These are phyloP conservation scores for Castanospermum australe DNA, from an alignment of 306 rosid genomes.

Conservation along the genomic window DNA sequence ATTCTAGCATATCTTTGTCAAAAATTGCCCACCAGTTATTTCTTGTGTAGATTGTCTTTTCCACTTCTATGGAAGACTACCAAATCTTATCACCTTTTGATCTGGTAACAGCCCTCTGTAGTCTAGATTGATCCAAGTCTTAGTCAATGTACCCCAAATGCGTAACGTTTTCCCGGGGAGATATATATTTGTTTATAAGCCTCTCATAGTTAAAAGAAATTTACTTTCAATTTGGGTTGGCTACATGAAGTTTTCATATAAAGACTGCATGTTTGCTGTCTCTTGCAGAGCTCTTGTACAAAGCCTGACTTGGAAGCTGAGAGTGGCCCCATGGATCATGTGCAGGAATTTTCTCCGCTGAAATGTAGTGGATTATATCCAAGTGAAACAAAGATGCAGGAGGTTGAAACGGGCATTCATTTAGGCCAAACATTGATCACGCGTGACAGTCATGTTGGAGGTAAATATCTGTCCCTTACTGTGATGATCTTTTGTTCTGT, in stretches of 20 bases:
- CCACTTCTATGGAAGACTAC: background rate
- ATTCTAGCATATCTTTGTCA: background rate
- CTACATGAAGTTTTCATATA: constrained; percentile 33
- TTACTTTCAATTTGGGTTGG: constrained; percentile 35
- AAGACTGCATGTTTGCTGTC: constrained; percentile 42
- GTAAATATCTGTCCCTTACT: constrained; percentile 38
- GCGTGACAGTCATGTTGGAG: constrained; percentile 52
- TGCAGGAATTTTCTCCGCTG: constrained; percentile 49
- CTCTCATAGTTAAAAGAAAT: constrained; percentile 20
- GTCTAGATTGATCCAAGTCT: background rate
- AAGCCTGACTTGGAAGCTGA: constrained; percentile 83
- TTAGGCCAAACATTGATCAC: constrained; percentile 36
- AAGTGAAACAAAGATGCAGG: constrained; percentile 44
- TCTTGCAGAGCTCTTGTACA: constrained; percentile 91
- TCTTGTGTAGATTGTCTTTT: background rate
- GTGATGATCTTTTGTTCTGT: constrained; percentile 14
- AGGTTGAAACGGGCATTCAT: constrained; percentile 40
- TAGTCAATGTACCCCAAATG: constrained; percentile 1
- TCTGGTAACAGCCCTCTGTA: background rate
- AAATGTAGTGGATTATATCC: constrained; percentile 42
- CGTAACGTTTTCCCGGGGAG: background rate
- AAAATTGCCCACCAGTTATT: background rate
- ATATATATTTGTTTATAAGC: background rate
- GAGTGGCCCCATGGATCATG: constrained; percentile 42
- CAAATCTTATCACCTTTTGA: background rate